Percentiles rank a stretch among this genome's conserved stretches.
Evolutionary conservation across 139 green algal species (phyloP).

Genomic region (Closterium sp.): DNA sequence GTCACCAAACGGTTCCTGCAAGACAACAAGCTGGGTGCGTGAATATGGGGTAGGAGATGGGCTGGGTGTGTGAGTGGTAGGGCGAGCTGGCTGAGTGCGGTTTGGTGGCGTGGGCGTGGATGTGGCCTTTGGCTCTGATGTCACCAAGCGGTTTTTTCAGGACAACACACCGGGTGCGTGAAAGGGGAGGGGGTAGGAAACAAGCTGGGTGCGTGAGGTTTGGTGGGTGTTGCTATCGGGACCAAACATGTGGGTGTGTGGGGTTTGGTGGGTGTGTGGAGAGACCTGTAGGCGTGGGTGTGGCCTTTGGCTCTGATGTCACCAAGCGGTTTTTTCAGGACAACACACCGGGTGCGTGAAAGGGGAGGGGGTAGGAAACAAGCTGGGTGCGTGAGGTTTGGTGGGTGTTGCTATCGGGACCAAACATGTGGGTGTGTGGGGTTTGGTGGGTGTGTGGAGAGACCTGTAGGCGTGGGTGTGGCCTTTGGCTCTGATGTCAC

Average conservation of each 20-base stretch:
- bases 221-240: no score
- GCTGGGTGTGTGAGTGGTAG: constrained; percentile 60
- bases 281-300: constrained; percentile 4
- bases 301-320: constrained; percentile 76
- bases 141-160: no score
- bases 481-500: constrained; percentile 76
- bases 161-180: constrained; percentile 75
- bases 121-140: no score
- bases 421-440: constrained; percentile 67
- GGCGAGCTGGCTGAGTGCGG: neutral
- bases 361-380: neutral
- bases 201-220: neutral
- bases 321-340: constrained; percentile 79
- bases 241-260: constrained; percentile 71
- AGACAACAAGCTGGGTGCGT: constrained; percentile 76
- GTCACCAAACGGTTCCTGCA: constrained; percentile 81
- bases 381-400: neutral
- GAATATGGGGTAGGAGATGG: neutral
- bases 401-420: no score
- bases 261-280: neutral
- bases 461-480: constrained; percentile 46
- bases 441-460: neutral
- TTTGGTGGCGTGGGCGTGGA: neutral
- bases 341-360: constrained; percentile 75
- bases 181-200: neutral